Base-by-base conservation (phyloP, 1,284 basidiomycete genomes). In the Leccinum solheimii region DNA sequence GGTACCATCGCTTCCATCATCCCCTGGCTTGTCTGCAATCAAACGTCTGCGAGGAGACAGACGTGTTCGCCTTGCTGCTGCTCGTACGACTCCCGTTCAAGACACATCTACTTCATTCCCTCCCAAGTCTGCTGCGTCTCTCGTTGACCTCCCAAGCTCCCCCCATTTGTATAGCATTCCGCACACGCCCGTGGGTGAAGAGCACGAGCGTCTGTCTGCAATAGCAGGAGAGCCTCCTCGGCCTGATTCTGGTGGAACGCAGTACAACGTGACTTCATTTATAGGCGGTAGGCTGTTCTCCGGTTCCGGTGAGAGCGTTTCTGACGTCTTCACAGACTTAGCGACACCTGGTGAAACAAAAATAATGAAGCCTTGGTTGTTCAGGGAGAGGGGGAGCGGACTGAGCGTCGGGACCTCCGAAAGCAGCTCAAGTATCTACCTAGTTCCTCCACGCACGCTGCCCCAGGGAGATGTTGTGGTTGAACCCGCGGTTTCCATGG, bases 261-360 rank as follows among this genome's bases (percentile, higher is more conserved):
- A 83, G 64, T 89, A 86, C 65, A 88, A 90, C 65, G 86, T 90
- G 23, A 91, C 88, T 23, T 90, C 89, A 3, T 91, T 91, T 70
- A 88, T 91, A 65, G 85, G 82, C 63, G 80, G 88, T 90, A 65
- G 72, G 83, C 67, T 52, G 27, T 56, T 59, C 49, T 23, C 62
- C 43, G 34, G 19, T 52, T n/a, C 58, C 52, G 23, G 32, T 40
- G 32, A 55, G 30, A 19, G 1, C 5, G 19, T 52, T 58, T 36
- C 59, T 64, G 48, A 64, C 40, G 10, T 48, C 30, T 51, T 62
- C 6, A 19, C 57, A 80, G 79, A 72, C 68, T 62, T 80, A 49
- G 75, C 74, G 21, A 68, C 67, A 23, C 72, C 74, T 21, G 48
- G 58, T 3, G 62, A 48, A 49, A 51, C 55, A n/a, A 26, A 57